Percentiles rank a stretch among this genome's conserved stretches.
Conservation (phyloP, 305 asterid species). For the Fraxinus baroniana region DNA sequence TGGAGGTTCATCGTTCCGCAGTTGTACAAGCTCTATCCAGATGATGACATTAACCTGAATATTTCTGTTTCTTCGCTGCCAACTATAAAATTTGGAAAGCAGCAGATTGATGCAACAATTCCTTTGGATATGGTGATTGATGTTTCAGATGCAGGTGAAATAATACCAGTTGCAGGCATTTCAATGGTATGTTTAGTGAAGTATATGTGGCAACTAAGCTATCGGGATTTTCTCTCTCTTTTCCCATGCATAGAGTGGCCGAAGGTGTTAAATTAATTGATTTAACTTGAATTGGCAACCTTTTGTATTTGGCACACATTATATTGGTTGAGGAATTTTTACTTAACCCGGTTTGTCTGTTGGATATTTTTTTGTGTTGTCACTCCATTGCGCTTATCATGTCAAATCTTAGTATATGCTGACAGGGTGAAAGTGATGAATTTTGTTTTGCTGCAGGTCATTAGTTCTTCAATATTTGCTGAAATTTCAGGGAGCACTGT, state of each 20-base stretch:
- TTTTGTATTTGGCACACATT: background rate
- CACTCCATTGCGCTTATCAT: background rate
- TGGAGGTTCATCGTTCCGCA: slow-evolving; percentile 84
- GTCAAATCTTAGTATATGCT: background rate
- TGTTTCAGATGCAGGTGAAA: slow-evolving; percentile 61
- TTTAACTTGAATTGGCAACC: background rate
- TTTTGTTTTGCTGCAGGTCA: slow-evolving; percentile 2
- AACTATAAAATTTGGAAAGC: slow-evolving; percentile 44
- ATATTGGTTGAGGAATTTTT: background rate
- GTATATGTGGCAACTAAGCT: background rate
- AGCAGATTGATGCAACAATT: slow-evolving; percentile 46
- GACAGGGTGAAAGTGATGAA: background rate
- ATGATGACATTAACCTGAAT: slow-evolving; percentile 68
- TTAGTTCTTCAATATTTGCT: slow-evolving; percentile 33
- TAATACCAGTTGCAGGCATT: slow-evolving; percentile 71
- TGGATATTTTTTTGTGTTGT: background rate
- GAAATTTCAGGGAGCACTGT: slow-evolving; percentile 54
- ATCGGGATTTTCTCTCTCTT: background rate
- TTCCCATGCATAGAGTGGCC: background rate
- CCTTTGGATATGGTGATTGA: slow-evolving; percentile 62
- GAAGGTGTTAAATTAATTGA: background rate
- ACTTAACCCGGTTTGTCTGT: slow-evolving; percentile 11
- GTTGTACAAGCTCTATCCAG: slow-evolving; percentile 80
- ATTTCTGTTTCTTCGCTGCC: slow-evolving; percentile 67
- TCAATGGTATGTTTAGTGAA: slow-evolving; percentile 51